Conservation (phyloP, 192 early-diverging fungal genomes). For the Lobosporangium transversale region DNA sequence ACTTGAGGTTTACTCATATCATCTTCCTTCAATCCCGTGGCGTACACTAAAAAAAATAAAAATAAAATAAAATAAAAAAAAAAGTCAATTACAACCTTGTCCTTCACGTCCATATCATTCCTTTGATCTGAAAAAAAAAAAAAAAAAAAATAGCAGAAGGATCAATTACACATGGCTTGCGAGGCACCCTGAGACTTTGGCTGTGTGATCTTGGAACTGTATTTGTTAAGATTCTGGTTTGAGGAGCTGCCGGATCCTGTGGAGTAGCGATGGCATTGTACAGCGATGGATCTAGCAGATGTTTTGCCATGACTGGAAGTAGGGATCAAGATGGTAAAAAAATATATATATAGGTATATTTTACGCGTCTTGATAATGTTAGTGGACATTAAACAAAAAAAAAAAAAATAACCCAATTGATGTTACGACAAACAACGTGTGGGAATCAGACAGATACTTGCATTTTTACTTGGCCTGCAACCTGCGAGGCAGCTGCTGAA, state of each 20-base stretch:
- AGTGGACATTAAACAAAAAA: not conserved
- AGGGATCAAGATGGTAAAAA: too few relatives aligned
- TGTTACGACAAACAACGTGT: too few relatives aligned
- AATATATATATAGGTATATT: too few relatives aligned
- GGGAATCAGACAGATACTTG: too few relatives aligned
- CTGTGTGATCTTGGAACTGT: conserved; percentile 90
- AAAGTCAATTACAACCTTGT: not conserved
- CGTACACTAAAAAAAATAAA: conserved; percentile 72
- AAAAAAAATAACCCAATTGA: not conserved
- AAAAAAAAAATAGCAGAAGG: too few relatives aligned
- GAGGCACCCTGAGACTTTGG: conserved; percentile 94
- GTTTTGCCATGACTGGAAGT: conserved; percentile 22
- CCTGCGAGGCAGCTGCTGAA: conserved; percentile 42
- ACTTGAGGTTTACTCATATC: conserved; percentile 93
- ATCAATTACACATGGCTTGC: conserved; percentile 97
- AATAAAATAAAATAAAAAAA: not conserved
- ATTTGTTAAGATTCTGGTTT: conserved; percentile 76
- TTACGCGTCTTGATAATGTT: not conserved
- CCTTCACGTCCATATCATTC: not conserved
- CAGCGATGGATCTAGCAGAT: conserved; percentile 28
- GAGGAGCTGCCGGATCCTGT: conserved; percentile 34
- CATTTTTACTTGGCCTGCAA: conserved; percentile 48
- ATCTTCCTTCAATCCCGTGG: conserved; percentile 86
- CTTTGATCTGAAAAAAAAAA: too few relatives aligned
- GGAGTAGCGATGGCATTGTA: conserved; percentile 43